These are phyloP conservation scores for Ophiostoma montium DNA, from an alignment of 2,329 filamentous ascomycete species.

Conservation along the genomic window DNA sequence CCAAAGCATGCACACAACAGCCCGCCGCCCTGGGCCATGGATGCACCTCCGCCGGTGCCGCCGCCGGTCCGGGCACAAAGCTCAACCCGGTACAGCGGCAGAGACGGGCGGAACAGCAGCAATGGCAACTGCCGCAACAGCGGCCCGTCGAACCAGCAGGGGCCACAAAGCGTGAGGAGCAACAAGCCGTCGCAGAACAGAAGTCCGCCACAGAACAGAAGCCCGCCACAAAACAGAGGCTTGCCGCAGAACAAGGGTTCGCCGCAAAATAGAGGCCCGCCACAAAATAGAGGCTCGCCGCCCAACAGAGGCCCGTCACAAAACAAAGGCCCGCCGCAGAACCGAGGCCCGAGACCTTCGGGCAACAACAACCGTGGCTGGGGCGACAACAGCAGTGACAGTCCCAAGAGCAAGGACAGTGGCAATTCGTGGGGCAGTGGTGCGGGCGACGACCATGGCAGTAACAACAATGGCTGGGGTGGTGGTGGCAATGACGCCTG, in stretches of 20 bases:
- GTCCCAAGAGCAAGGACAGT: not conserved
- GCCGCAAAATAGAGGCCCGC: not conserved
- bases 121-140: not conserved
- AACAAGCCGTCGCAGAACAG: not conserved
- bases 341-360: not conserved
- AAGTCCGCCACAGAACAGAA: not conserved
- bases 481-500: not conserved
- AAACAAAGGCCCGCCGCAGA: too few relatives aligned
- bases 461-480: not conserved
- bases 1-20: not conserved
- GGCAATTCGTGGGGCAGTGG: too few relatives aligned
- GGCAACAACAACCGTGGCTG: not conserved
- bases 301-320: too few relatives aligned
- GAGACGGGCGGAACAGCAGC: not conserved
- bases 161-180: not conserved
- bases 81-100: not conserved
- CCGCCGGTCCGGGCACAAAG: not conserved
- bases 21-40: not conserved
- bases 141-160: not conserved
- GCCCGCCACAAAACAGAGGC: too few relatives aligned
- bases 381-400: not conserved
- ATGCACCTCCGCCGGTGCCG: not conserved
- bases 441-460: too few relatives aligned
- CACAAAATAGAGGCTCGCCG: too few relatives aligned
- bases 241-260: not conserved